Evolutionary conservation across 805 yeast species (phyloP), one percentile per base, ranked within the genome.

Genomic region (Tetrapisispora namnaoensis): DNA sequence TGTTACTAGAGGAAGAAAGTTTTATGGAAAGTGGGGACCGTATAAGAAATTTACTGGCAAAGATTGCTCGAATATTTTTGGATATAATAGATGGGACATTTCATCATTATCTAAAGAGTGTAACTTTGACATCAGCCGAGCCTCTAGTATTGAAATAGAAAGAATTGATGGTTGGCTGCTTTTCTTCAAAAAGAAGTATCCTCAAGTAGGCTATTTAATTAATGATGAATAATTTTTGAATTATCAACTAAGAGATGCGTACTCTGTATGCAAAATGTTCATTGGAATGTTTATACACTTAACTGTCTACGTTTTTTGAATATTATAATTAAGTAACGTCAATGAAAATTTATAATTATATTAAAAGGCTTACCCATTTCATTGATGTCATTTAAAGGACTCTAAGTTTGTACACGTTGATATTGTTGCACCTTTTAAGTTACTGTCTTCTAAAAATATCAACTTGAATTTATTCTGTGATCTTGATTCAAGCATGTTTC

Each of bases 371-470:
- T 4, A 11, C 4, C 35, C 4, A 18, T 4, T 38, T 18, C n/a
- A 20, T 21, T 7, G 2, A 17, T 4, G 24, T 20, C 20, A 42
- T 18, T 42, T n/a, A n/a, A n/a, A 37, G 20, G 28, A 36, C 10
- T 37, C 37, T 7, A 35, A 30, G 17, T 42, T 42, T 4, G 44
- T 30, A 22, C 44, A 50, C 4, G 55, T 53, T 10, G 61, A 56
- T 27, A 61, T 51, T 11, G 60, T 59, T 9, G 65, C 59, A 28
- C 67, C 67, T 36, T 57, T 45, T 37, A 62, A 47, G 45, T 59
- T 59, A 51, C 67, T 62, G 45, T 61, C 53, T 16, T 55, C 51
- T 10, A 61, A 42, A 27, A 54, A 59, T 11, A 51, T 41, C 9
- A 62, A 51, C 22, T 48, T 42, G 14, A 61, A 50, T 3, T 30